Evolutionary conservation across 495 filamentous ascomycete species (phyloP).

Genomic region (Penicillium simplicissimum): DNA sequence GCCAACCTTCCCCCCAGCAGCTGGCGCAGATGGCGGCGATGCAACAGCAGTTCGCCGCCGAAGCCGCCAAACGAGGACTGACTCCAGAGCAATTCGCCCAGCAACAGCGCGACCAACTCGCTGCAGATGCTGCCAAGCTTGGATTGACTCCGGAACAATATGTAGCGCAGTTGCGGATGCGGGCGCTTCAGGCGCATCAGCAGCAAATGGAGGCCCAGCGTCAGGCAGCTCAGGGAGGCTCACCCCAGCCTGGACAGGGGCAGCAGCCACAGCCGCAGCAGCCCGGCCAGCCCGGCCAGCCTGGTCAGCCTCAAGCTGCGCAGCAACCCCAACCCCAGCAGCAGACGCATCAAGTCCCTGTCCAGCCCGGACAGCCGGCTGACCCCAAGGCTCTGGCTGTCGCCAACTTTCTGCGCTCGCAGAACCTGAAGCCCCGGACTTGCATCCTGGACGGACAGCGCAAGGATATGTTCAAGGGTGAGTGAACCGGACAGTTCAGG

Average conservation of each 20-base stretch:
- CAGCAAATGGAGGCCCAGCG: slow-evolving; percentile 47
- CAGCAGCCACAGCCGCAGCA: slow-evolving; percentile 29
- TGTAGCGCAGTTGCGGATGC: slow-evolving; percentile 63
- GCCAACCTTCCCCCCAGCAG: slow-evolving; percentile 82
- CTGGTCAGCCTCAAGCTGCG: slow-evolving; percentile 42
- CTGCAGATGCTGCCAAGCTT: slow-evolving; percentile 63
- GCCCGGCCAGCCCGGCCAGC: slow-evolving; percentile 42
- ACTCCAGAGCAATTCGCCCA: slow-evolving; percentile 72
- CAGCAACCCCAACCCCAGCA: slow-evolving; percentile 39
- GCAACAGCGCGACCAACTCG: slow-evolving; percentile 54
- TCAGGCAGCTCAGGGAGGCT: slow-evolving; percentile 38
- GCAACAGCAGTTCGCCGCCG: slow-evolving; percentile 78
- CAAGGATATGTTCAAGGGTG: slow-evolving; percentile 98
- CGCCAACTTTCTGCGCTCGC: slow-evolving; percentile 81
- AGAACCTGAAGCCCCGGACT: slow-evolving; percentile 86
- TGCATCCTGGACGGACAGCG: slow-evolving; percentile 94
- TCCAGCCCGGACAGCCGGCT: slow-evolving; percentile 69
- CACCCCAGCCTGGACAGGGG: slow-evolving; percentile 49
- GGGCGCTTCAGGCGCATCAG: slow-evolving; percentile 55
- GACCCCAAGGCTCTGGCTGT: slow-evolving; percentile 87
- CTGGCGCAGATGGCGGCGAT: slow-evolving; percentile 79
- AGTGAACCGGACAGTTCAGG: not conserved
- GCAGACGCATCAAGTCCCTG: slow-evolving; percentile 51
- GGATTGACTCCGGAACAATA: slow-evolving; percentile 65
- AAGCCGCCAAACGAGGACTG: slow-evolving; percentile 74